A percentile compares a stretch with the other conserved stretches of the same genome.
Evolutionary conservation across 495 filamentous ascomycete genomes (phyloP).

Genomic region (Glarea lozoyensis): DNA sequence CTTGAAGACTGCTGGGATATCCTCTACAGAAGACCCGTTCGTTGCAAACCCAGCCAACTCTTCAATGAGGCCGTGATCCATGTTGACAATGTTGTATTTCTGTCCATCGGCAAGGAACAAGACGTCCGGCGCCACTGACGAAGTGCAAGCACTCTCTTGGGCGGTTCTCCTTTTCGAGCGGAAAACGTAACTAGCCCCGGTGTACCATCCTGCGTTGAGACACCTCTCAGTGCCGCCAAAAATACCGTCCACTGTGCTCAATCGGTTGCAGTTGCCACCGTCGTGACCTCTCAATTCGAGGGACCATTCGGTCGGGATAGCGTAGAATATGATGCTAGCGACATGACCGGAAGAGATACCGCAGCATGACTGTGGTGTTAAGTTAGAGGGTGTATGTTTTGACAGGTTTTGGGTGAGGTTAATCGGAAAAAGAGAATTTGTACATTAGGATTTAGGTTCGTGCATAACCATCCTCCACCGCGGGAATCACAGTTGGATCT

Average conservation of each 20-base stretch:
- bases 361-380: background rate
- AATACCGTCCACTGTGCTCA: background rate
- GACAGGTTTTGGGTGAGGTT: background rate
- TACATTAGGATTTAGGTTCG: constrained; percentile 1
- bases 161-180: background rate
- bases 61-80: background rate
- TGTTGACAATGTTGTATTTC: background rate
- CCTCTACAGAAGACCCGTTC: background rate
- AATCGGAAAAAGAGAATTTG: background rate
- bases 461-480: background rate
- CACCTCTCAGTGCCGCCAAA: constrained; percentile 2
- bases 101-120: background rate
- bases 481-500: constrained; percentile 1
- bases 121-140: background rate
- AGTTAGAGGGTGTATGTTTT: background rate
- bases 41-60: background rate
- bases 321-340: constrained; percentile 1
- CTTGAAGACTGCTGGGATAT: background rate
- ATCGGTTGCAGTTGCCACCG: background rate
- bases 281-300: background rate
- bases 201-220: background rate
- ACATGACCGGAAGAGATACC: background rate
- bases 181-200: background rate
- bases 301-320: constrained; percentile 1
- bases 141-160: background rate